Percentiles rank a stretch among this genome's conserved stretches.
These are phyloP conservation scores for Vitis hybrid DNA, from an alignment of 177 flowering plant genomes.

Conservation along the genomic window DNA sequence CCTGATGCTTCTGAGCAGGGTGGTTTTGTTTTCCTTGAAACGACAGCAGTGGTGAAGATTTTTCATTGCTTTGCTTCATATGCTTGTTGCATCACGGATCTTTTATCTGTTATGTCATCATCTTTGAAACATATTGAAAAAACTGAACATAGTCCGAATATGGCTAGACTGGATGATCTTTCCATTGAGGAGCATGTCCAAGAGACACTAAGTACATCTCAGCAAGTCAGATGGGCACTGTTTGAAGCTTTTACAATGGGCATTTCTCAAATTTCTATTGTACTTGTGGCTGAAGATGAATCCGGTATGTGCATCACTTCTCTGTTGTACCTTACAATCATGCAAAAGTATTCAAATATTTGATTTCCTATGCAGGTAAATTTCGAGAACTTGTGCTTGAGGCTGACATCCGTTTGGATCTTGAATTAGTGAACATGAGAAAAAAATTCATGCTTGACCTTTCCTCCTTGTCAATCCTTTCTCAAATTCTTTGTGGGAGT, in stretches of 20 bases:
- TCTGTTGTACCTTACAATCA: conserved; percentile 7
- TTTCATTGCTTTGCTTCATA: conserved; percentile 38
- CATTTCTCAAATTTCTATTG: conserved; percentile 48
- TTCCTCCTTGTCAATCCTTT: conserved; percentile 51
- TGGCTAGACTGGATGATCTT: conserved; percentile 16
- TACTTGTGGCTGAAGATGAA: conserved; percentile 49
- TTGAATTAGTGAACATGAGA: conserved; percentile 35
- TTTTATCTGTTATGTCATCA: conserved; percentile 26
- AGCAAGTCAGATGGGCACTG: conserved; percentile 20
- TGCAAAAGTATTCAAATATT: background rate
- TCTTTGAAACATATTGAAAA: conserved; percentile 18
- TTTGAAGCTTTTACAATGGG: conserved; percentile 38
- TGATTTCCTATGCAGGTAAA: conserved; percentile 45
- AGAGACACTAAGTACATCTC: conserved; percentile 14
- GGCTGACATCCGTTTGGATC: conserved; percentile 38
- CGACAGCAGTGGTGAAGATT: conserved; percentile 44
- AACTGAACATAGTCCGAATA: conserved; percentile 21
- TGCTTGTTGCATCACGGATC: conserved; percentile 21
- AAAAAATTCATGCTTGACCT: conserved; percentile 43
- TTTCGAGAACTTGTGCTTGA: conserved; percentile 56
- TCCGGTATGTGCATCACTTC: conserved; percentile 42
- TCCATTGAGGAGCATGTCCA: conserved; percentile 14
- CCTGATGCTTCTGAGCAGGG: conserved; percentile 58
- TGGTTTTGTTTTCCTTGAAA: conserved; percentile 64
- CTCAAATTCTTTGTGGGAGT: conserved; percentile 33